phyloP scores from a whole-genome alignment of 352 stramenopile species.

The Aphanomyces astaci region DNA sequence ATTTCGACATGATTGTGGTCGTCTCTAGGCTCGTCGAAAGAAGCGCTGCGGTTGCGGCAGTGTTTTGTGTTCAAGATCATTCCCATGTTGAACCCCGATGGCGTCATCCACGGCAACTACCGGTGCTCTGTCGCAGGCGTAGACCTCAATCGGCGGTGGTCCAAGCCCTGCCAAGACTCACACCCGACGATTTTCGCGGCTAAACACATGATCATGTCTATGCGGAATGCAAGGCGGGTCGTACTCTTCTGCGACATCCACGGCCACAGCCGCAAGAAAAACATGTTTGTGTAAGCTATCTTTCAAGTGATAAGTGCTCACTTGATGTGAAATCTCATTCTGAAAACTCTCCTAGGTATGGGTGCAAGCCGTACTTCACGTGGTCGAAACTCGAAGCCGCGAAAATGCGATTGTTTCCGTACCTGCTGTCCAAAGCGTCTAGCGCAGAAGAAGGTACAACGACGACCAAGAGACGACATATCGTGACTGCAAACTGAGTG shows the following conservation, averaged over 20 bases:
- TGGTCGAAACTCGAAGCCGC: slow-evolving; percentile 38
- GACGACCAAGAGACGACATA: neutral
- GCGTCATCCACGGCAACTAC: slow-evolving; percentile 89
- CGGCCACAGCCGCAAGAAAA: slow-evolving; percentile 81
- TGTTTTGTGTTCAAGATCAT: slow-evolving; percentile 87
- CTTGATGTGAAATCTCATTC: no score
- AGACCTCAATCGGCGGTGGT: slow-evolving; percentile 83
- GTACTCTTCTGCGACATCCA: slow-evolving; percentile 84
- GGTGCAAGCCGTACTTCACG: slow-evolving; percentile 44
- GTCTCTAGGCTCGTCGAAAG: slow-evolving; percentile 28
- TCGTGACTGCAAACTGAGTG: neutral
- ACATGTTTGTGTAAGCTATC: slow-evolving; percentile 81
- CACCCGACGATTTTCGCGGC: slow-evolving; percentile 71
- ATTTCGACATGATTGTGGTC: no score
- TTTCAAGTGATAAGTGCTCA: no score
- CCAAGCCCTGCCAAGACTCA: slow-evolving; percentile 38
- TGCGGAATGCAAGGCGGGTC: slow-evolving; percentile 39
- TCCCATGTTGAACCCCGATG: slow-evolving; percentile 91
- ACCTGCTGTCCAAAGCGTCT: slow-evolving; percentile 55
- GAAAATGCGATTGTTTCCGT: slow-evolving; percentile 53
- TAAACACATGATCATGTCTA: slow-evolving; percentile 62
- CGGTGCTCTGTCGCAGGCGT: slow-evolving; percentile 74
- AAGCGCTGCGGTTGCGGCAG: slow-evolving; percentile 64
- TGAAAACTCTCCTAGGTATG: slow-evolving; percentile 28
- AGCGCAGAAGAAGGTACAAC: slow-evolving; percentile 25